These are phyloP conservation scores for Hypoxylon cercidicola DNA, from an alignment of 495 filamentous ascomycete genomes.

Conservation along the genomic window DNA sequence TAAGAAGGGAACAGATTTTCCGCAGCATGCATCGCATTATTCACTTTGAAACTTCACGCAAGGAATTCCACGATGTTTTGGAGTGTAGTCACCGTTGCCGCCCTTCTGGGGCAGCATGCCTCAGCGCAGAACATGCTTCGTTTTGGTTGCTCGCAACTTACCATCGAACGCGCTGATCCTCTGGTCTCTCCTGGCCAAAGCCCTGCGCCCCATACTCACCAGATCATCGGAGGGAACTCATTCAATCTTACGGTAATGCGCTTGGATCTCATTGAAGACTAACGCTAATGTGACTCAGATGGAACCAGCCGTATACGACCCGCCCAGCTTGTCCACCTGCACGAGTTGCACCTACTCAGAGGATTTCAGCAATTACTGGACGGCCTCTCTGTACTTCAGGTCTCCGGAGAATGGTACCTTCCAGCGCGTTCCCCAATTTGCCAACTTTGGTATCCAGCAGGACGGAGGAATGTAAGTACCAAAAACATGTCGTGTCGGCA, in stretches of 20 bases:
- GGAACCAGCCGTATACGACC: conserved; percentile 48
- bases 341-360: conserved; percentile 51
- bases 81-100: conserved; percentile 35
- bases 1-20: conserved; percentile 20
- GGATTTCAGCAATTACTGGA: conserved; percentile 58
- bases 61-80: conserved; percentile 39
- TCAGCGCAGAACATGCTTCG: conserved; percentile 50
- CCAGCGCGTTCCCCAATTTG: conserved; percentile 56
- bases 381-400: conserved; percentile 56
- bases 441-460: conserved; percentile 53
- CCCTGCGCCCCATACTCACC: conserved; percentile 53
- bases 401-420: conserved; percentile 55
- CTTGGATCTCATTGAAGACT: conserved; percentile 10
- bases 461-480: conserved; percentile 56
- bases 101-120: conserved; percentile 45
- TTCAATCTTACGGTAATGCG: conserved; percentile 47
- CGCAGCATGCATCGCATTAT: conserved; percentile 5
- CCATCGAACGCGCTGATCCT: conserved; percentile 52
- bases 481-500: too few species aligned
- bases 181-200: conserved; percentile 50
- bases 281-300: conserved; percentile 41
- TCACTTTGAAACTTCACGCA: conserved; percentile 24
- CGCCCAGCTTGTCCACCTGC: conserved; percentile 48
- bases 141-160: conserved; percentile 55
- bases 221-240: conserved; percentile 53